phyloP scores from a whole-genome alignment of 768 basidiomycete species.

The Crassisporium funariophilum region DNA sequence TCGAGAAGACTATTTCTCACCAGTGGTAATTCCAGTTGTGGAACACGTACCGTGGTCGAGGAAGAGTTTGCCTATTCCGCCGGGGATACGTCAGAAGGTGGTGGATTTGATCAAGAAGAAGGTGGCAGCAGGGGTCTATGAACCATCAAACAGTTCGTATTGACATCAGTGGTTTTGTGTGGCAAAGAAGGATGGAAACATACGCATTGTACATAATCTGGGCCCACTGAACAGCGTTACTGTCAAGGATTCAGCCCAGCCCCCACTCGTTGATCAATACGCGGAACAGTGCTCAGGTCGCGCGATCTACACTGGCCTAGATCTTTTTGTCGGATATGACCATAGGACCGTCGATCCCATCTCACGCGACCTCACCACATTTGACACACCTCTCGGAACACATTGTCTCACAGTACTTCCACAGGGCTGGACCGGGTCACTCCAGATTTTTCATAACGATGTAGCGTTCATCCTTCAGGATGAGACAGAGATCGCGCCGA shows the following conservation, averaged over 20 bases:
- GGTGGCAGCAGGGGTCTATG: constrained; percentile 39
- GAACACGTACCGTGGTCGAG: constrained; percentile 33
- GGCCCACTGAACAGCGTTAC: constrained; percentile 30
- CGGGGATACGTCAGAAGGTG: constrained; percentile 32
- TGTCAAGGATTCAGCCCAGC: constrained; percentile 26
- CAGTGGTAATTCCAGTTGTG: constrained; percentile 33
- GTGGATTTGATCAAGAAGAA: constrained; percentile 36
- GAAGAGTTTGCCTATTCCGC: constrained; percentile 34
- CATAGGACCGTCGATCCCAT: constrained; percentile 20
- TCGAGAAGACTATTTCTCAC: constrained; percentile 32
- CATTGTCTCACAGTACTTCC: constrained; percentile 22
- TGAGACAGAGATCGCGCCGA: constrained; percentile 22
- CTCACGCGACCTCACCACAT: constrained; percentile 29
- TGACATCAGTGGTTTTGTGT: constrained; percentile 41
- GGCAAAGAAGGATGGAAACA: constrained; percentile 13
- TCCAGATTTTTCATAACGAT: constrained; percentile 34
- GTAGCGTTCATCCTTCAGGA: constrained; percentile 30
- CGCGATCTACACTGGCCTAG: constrained; percentile 15
- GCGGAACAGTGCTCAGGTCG: constrained; percentile 23
- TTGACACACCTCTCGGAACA: constrained; percentile 26
- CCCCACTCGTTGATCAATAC: constrained; percentile 21
- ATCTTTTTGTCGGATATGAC: constrained; percentile 32
- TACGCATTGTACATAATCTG: constrained; percentile 30
- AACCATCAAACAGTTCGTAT: constrained; percentile 40
- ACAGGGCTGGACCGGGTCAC: constrained; percentile 33